Evolutionary conservation across 148 eudicot species (phyloP).

Genomic region (Heliosperma pusillum): DNA sequence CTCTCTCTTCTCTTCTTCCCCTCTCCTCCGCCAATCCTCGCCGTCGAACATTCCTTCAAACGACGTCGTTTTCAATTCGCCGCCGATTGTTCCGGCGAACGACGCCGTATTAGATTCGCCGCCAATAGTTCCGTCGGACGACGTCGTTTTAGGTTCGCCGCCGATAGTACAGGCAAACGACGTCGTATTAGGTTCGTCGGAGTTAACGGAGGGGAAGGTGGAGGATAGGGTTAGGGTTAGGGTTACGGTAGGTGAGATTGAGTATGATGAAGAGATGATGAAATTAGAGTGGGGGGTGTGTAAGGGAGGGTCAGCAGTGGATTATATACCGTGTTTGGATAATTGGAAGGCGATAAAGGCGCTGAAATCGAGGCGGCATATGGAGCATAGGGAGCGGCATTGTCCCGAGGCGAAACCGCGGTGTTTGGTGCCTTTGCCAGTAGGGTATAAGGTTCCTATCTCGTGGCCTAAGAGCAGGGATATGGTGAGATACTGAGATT

Average conservation of each 20-base stretch:
- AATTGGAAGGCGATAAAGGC: constrained; percentile 62
- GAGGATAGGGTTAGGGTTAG: background rate
- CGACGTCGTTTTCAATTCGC: background rate
- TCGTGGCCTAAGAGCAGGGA: constrained; percentile 96
- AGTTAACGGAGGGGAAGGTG: too few species aligned
- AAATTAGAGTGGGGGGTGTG: constrained; percentile 58
- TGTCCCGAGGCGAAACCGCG: constrained; percentile 48
- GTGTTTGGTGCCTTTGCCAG: constrained; percentile 67
- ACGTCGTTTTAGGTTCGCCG: background rate
- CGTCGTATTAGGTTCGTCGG: constrained; percentile 7
- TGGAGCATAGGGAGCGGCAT: constrained; percentile 92
- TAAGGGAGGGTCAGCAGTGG: constrained; percentile 43
- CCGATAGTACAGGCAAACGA: background rate
- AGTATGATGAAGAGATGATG: constrained; percentile 27
- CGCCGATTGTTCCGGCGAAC: background rate
- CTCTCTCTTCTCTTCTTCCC: constrained; percentile 17
- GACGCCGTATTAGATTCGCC: background rate
- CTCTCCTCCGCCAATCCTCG: constrained; percentile 3
- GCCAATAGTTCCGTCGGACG: background rate
- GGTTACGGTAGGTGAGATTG: constrained; percentile 4
- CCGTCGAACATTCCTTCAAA: background rate
- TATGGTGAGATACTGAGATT: constrained; percentile 76
- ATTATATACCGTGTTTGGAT: constrained; percentile 91
- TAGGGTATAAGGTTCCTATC: constrained; percentile 74
- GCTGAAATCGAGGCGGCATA: constrained; percentile 59